A percentile compares a stretch with the other conserved stretches of the same genome.
phyloP scores from a whole-genome alignment of 768 basidiomycete species.

The Leccinum broughii region DNA sequence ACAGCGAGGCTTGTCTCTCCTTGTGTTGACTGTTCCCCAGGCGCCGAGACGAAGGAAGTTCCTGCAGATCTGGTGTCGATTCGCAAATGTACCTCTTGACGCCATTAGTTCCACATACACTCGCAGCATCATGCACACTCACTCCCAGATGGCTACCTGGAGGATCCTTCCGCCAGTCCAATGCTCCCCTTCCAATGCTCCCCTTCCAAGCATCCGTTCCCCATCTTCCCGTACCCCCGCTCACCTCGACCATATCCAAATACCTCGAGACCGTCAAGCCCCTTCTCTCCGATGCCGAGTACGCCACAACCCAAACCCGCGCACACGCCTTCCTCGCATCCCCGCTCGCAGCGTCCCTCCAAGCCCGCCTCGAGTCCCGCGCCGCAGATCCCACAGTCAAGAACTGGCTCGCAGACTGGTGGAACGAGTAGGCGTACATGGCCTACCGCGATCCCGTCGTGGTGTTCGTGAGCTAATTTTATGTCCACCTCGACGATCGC shows the following conservation, averaged over 20 bases:
- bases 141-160: conserved; percentile 47
- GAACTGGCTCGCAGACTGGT: conserved; percentile 98
- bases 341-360: conserved; percentile 68
- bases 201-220: conserved; percentile 54
- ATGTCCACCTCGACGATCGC: conserved; percentile 76
- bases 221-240: conserved; percentile 83
- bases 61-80: no score
- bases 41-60: no score
- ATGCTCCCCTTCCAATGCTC: conserved; percentile 46
- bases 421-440: conserved; percentile 94
- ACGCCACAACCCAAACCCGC: conserved; percentile 52
- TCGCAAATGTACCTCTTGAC: no score
- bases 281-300: conserved; percentile 65
- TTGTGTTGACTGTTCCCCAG: no score
- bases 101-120: no score
- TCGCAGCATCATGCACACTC: conserved; percentile 12
- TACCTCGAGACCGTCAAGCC: conserved; percentile 83
- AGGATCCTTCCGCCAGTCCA: conserved; percentile 56
- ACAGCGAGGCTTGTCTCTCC: no score
- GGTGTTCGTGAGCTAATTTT: conserved; percentile 94
- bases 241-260: conserved; percentile 80
- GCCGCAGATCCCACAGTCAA: conserved; percentile 56
- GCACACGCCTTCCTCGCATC: conserved; percentile 73
- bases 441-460: conserved; percentile 87
- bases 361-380: conserved; percentile 73